Evolutionary conservation across 257 asterid species (phyloP).

Genomic region (Solanum virginianum): DNA sequence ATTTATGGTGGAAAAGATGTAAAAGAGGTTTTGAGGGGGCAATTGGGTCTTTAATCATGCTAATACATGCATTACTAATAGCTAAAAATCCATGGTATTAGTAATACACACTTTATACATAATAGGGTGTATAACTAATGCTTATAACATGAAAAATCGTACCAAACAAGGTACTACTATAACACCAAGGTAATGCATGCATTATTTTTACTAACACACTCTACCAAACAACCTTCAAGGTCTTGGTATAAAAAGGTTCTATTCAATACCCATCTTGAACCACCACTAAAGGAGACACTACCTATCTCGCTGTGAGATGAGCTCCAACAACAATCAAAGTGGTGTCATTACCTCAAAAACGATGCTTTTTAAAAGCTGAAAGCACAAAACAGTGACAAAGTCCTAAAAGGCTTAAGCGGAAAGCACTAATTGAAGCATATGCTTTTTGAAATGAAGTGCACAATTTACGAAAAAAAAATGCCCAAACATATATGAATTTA

Average conservation of each 20-base stretch:
- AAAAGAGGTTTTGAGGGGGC: no score
- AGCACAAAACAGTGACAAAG: background rate
- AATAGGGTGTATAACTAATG: no score
- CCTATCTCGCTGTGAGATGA: background rate
- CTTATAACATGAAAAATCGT: no score
- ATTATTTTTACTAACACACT: no score
- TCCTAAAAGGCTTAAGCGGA: background rate
- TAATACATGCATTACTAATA: no score
- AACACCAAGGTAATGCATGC: no score
- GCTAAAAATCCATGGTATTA: no score
- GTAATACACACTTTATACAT: no score
- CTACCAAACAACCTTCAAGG: background rate
- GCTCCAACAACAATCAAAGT: background rate
- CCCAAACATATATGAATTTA: background rate
- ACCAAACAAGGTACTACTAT: no score
- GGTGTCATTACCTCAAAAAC: background rate
- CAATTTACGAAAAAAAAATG: background rate
- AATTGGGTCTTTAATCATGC: no score
- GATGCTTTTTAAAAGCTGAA: background rate
- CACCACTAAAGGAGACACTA: background rate
- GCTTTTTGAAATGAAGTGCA: background rate
- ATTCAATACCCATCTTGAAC: background rate
- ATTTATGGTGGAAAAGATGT: no score
- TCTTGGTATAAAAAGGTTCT: background rate
- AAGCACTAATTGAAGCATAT: background rate